Evolutionary conservation across 2,329 filamentous ascomycete species (phyloP).

Genomic region (Sclerotinia subarctica): DNA sequence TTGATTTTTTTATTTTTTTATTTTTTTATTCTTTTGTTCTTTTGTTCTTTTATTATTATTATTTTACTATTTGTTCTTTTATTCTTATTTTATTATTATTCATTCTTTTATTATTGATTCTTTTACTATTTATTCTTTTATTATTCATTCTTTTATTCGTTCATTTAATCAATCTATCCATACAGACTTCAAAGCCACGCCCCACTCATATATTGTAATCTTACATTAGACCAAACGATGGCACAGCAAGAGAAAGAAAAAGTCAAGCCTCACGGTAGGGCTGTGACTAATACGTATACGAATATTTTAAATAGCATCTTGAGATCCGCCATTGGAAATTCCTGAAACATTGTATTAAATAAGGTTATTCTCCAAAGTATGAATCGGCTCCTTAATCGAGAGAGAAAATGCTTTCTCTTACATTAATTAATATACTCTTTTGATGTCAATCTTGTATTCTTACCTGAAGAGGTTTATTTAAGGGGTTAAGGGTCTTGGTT

Average conservation of each 20-base stretch:
- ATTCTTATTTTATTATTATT: neutral
- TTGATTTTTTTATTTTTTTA: neutral
- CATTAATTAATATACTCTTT: neutral
- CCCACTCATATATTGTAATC: neutral
- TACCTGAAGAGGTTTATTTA: neutral
- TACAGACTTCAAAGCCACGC: neutral
- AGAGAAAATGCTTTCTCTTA: neutral
- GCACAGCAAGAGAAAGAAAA: neutral
- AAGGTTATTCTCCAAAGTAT: neutral
- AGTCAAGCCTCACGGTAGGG: slow-evolving; percentile 13
- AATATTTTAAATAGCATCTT: neutral
- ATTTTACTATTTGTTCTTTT: neutral
- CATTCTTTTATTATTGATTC: neutral
- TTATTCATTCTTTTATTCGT: neutral
- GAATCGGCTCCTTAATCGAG: neutral
- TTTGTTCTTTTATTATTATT: neutral
- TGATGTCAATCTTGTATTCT: neutral
- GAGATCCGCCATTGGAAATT: neutral
- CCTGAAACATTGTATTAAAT: neutral
- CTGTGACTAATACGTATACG: slow-evolving; percentile 8
- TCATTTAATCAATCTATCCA: neutral
- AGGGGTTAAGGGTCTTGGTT: neutral
- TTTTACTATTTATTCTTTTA: neutral
- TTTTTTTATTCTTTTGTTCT: too few relatives aligned
- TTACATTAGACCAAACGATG: neutral